Conservation (phyloP, 2,329 filamentous ascomycete species). For the Hyphodiscus sp. region DNA sequence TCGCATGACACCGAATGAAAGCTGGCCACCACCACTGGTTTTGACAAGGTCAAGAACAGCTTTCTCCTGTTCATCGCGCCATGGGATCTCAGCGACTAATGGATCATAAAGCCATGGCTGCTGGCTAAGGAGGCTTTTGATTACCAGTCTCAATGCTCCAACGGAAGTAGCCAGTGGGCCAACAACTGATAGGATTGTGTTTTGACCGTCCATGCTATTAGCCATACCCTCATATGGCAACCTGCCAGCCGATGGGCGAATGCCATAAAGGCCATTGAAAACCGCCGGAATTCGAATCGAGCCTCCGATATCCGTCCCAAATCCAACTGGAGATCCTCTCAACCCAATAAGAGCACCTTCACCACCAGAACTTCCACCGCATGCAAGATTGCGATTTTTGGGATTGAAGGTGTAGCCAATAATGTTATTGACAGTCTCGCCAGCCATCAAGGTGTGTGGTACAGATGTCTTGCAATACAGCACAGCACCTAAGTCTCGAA, state of each 20-base stretch:
- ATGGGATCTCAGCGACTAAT: conserved; percentile 58
- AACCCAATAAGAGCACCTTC: conserved; percentile 30
- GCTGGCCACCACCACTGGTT: conserved; percentile 28
- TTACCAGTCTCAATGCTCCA: conserved; percentile 46
- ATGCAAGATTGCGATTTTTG: conserved; percentile 24
- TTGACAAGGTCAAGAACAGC: conserved; percentile 34
- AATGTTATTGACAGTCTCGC: conserved; percentile 39
- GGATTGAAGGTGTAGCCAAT: conserved; percentile 34
- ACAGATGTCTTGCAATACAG: conserved; percentile 37
- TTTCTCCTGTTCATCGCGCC: conserved; percentile 42
- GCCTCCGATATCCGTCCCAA: conserved; percentile 29
- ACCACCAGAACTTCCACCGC: conserved; percentile 28
- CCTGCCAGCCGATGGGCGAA: conserved; percentile 32
- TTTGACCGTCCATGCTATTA: conserved; percentile 55
- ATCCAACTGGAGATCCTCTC: conserved; percentile 27
- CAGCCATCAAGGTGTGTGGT: conserved; percentile 33
- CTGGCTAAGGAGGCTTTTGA: conserved; percentile 48
- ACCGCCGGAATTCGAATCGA: conserved; percentile 31
- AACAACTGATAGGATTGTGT: conserved; percentile 53
- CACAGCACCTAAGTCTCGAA: conserved; percentile 34
- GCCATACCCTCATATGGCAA: conserved; percentile 49
- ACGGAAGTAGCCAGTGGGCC: conserved; percentile 55
- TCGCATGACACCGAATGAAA: conserved; percentile 49
- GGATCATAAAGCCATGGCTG: conserved; percentile 63
- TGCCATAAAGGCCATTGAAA: conserved; percentile 34